Evolutionary conservation across 192 early-diverging fungal species (phyloP), one percentile per base, ranked within the genome.

Genomic region (Oehlia diaphana): DNA sequence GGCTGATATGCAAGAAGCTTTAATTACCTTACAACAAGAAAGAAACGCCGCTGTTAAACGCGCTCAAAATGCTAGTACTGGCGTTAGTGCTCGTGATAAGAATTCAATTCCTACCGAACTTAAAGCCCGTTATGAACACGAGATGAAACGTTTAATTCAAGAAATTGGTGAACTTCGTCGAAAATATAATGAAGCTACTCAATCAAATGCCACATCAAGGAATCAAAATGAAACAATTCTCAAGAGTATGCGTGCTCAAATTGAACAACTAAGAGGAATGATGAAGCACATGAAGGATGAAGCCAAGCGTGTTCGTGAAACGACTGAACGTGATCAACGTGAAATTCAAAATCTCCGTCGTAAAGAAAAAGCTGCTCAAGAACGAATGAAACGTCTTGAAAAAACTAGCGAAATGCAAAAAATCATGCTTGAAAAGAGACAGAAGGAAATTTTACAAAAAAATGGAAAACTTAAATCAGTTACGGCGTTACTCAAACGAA

Each of bases 261-360:
- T 96, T 26, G 89, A 92, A 76, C 85, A 89, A 14, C 84, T 94
- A 35, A 94, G 93, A 79, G 84, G 89, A 13, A 91, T 95, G 89
- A 78, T 94, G 68, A 92, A 91, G 76, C 89, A 92, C 21, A 92
- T 94, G 83, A 91, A 91, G 72, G 85, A 88, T 64, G 92, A 94
- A 71, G 82, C 89, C 0, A 85, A 91, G 37, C 82, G 86, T 13
- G 88, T 89, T 47, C 86, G 92, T 69, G 90, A 92, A 47, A 84
- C 90, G 80, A 84, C 89, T 35, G 87, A 86, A 19, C 80, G 84
- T 26, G 84, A 87, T 26, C 86, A 90, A 63, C 85, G 87, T 66
- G 87, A 90, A 71, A 89, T 94, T 63, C 86, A 90, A 63, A 84
- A 86, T 9, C 82, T 92, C 13, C 87, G 90, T 19, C 82, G 90